phyloP scores from a whole-genome alignment of 345 rosid species.

The Viola odorata region DNA sequence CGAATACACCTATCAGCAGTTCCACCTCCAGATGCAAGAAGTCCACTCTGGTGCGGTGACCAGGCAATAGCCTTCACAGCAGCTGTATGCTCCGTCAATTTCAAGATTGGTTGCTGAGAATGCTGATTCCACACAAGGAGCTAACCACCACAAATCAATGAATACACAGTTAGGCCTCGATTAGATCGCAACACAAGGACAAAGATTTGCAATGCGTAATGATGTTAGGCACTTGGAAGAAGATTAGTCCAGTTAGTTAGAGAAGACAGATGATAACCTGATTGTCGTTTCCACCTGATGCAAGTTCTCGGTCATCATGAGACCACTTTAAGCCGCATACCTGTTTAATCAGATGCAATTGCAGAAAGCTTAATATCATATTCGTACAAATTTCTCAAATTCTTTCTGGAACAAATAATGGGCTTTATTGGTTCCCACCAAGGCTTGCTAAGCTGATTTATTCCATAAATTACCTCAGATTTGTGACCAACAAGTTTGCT shows the following conservation, averaged over 20 bases:
- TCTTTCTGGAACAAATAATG: background rate
- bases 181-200: too few relatives aligned
- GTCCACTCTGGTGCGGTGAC: conserved; percentile 94
- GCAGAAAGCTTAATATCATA: background rate
- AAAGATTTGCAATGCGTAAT: too few relatives aligned
- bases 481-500: conserved; percentile 89
- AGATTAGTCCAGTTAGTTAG: too few relatives aligned
- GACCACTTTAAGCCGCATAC: conserved; percentile 97
- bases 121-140: conserved; percentile 95
- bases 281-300: conserved; percentile 98
- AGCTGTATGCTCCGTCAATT: conserved; percentile 90
- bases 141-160: conserved; percentile 29
- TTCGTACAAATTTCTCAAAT: too few relatives aligned
- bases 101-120: conserved; percentile 70
- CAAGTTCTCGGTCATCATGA: conserved; percentile 93
- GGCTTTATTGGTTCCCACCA: background rate
- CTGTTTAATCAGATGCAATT: conserved; percentile 16
- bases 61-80: conserved; percentile 97
- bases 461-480: conserved; percentile 53
- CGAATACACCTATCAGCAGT: conserved; percentile 95
- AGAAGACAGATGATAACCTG: conserved; percentile 41
- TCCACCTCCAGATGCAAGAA: conserved; percentile 98
- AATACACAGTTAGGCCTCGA: background rate
- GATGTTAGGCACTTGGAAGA: too few relatives aligned
- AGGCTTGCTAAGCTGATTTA: background rate